Base-by-base conservation (phyloP, 345 rosid genomes). In the Gossypium thurberi region DNA sequence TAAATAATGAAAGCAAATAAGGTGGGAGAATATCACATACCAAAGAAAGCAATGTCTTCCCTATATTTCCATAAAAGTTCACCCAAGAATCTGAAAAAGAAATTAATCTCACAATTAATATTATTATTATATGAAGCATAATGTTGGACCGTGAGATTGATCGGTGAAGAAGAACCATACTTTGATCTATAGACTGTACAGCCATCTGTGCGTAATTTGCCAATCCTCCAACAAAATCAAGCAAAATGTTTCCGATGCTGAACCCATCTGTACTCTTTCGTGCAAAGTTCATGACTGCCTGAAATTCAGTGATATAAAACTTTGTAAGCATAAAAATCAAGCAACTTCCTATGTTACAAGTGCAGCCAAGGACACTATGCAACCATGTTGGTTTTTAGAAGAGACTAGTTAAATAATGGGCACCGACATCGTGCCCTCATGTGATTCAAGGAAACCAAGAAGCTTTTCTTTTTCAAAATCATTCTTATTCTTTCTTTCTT, bases 1-100 rank as follows among this genome's bases (percentile, higher is more conserved):
- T 8, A 14, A 1, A 12, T 20, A 57, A 48, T 25, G 1, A 68
- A 25, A 48, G n/a, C 14, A 8, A 74, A 63, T 4, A 25, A 75
- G 6, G 42, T 65, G 64, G 55, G 48, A 6, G 15, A 17, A 47
- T 23, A 53, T 43, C 69, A 56, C 87, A 59, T 88, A 93, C 97
- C 84, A 94, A 74, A 73, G 98, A 93, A 3, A 93, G 83, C 80
- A 91, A 76, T 11, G 88, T 88, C 86, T 94, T 94, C 82, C 99
- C 98, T 28, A 92, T 79, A 80, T 94, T 94, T 62, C 99, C 99
- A 72, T 90, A 89, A 78, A 94, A 92, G 87, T 94, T 94, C 76
- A 89, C 92, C 98, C 94, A 94, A 40, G 99, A 90, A 92, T 88
- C 99, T 94, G 81, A 10, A 75, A 62, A 42, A 71, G 20, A 48